Evolutionary conservation across 2,329 filamentous ascomycete species (phyloP).

Genomic region (Geoglossum cookeanum): DNA sequence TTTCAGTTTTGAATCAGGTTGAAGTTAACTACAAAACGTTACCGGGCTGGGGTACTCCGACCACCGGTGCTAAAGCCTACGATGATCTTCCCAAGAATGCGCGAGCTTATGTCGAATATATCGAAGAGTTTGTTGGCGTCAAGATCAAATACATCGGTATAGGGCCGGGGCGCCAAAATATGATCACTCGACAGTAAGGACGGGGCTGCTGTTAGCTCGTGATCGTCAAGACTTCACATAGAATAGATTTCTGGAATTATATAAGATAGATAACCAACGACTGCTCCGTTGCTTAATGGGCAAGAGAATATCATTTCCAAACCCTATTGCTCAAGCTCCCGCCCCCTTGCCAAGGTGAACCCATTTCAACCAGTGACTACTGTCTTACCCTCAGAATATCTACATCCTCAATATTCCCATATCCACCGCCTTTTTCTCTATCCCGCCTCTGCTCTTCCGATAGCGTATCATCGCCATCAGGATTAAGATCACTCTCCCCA

Average conservation of each 20-base stretch:
- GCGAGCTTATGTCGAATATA: conserved; percentile 44
- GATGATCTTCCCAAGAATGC: conserved; percentile 45
- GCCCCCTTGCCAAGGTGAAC: no score
- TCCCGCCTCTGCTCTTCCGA: not conserved
- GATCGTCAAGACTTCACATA: no score
- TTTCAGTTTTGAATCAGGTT: conserved; percentile 35
- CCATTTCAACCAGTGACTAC: not conserved
- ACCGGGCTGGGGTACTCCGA: conserved; percentile 48
- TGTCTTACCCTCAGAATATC: not conserved
- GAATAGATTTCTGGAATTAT: no score
- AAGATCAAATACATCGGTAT: conserved; percentile 47
- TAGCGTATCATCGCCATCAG: not conserved
- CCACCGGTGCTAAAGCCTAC: conserved; percentile 38
- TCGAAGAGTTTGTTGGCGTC: conserved; percentile 46
- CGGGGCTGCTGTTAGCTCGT: not conserved
- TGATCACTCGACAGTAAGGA: conserved; percentile 29
- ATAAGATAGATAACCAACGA: no score
- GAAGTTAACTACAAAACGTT: conserved; percentile 50
- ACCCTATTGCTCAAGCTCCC: no score
- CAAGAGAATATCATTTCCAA: no score
- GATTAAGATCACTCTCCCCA: conserved; percentile 21
- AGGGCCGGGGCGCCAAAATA: conserved; percentile 43
- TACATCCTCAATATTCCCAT: not conserved
- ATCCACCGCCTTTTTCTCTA: not conserved
- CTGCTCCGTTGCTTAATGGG: no score